phyloP scores from a whole-genome alignment of 2,329 filamentous ascomycete genomes.

The Verticillium nonalfalfae region DNA sequence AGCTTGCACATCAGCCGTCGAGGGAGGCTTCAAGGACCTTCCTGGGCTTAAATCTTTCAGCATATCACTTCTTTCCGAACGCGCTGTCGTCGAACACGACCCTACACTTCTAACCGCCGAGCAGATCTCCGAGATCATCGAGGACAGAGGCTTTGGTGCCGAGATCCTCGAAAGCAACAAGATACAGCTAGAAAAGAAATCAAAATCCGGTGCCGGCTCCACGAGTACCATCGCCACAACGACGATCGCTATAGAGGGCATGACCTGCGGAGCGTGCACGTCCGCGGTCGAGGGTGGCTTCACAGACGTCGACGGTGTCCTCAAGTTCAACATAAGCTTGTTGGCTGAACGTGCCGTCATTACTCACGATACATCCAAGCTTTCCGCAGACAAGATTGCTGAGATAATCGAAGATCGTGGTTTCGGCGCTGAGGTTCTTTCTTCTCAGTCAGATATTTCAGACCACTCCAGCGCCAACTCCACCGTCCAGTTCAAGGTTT shows the following conservation, averaged over 20 bases:
- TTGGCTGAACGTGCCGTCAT: constrained; percentile 88
- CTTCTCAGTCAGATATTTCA: constrained; percentile 57
- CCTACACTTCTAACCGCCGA: constrained; percentile 43
- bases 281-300: constrained; percentile 85
- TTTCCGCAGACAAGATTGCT: constrained; percentile 67
- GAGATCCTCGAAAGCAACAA: constrained; percentile 56
- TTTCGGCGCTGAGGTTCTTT: constrained; percentile 79
- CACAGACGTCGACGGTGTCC: constrained; percentile 65
- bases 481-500: constrained; percentile 75
- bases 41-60: constrained; percentile 69
- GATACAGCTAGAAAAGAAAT: constrained; percentile 21
- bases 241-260: constrained; percentile 85
- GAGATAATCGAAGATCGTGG: constrained; percentile 85
- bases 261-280: constrained; percentile 97
- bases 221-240: constrained; percentile 56
- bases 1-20: constrained; percentile 80
- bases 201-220: constrained; percentile 18
- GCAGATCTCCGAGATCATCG: constrained; percentile 52
- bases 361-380: constrained; percentile 67
- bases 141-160: constrained; percentile 74
- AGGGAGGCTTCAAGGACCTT: constrained; percentile 71
- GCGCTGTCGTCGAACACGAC: constrained; percentile 81
- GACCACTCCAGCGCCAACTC: constrained; percentile 50
- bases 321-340: constrained; percentile 92
- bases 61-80: constrained; percentile 77